Base-by-base conservation (phyloP, 352 stramenopile genomes). In the Globisporangium recalcitrans region DNA sequence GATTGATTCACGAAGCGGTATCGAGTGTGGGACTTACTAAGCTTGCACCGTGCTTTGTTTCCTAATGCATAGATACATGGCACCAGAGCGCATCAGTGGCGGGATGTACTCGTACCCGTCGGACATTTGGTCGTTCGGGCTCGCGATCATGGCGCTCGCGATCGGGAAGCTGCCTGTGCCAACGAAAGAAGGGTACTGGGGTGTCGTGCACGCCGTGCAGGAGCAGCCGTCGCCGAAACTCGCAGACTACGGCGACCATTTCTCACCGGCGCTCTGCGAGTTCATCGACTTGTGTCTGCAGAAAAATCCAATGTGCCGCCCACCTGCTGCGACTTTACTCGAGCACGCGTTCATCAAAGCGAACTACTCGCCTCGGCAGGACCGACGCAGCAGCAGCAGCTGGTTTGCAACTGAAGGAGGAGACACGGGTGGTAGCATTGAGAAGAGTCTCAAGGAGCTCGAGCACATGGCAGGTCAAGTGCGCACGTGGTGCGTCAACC, bases 21-120 rank as follows among this genome's bases (percentile, higher is more conserved):
- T 48, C 24, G 2, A 38, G 1, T 53, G 42, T 46, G 11, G 6
- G 11, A 22, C n/a, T 34, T 31, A 1, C 55, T 42, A 19, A 44
- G 4, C 19, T n/a, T 14, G 51, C 21, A 29, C 27, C 9, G 4
- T 26, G 19, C 29, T 7, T 24, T 54, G 19, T 65, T 52, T 6
- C 42, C 40, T 40, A 40, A 4, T 11, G 4, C 21, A 54, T 29
- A 87, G 78, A 16, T 97, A 98, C 69, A 98, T 98, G 93, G 87
- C 87, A 0, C 93, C 93, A 1, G 93, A 98, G 77, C 78, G 93
- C 4, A 97, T 98, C 60, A 93, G 85, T 44, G 89, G 89, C n/a
- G 82, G 86, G 8, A 85, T 78, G 67, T 97, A 97, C 73, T 91
- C 82, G 21, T 97, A 95, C 48, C 78, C 80, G 5, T 93, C 84